Evolutionary conservation across 306 rosid genomes (phyloP).

Genomic region (Albizia julibrissin): DNA sequence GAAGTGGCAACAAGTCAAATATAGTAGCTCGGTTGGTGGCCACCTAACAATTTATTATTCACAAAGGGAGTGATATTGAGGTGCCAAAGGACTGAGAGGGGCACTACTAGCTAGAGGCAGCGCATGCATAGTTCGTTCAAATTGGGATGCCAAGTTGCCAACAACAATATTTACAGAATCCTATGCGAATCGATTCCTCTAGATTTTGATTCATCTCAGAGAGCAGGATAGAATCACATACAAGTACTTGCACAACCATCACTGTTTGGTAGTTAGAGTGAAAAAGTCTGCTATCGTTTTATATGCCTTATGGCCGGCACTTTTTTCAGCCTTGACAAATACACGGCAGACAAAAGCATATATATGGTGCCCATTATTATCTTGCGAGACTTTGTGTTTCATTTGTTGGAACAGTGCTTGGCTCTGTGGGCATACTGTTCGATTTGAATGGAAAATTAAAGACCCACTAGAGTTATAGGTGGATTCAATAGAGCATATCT

Average conservation of each 20-base stretch:
- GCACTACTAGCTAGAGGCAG: not conserved
- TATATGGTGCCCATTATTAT: constrained; percentile 11
- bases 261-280: constrained; percentile 7
- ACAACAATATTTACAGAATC: constrained; percentile 22
- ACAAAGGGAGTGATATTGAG: not conserved
- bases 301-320: constrained; percentile 9
- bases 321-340: not conserved
- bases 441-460: constrained; percentile 4
- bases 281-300: constrained; percentile 36
- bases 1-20: constrained; percentile 25
- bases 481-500: not conserved
- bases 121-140: not conserved
- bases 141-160: constrained; percentile 16
- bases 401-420: constrained; percentile 17
- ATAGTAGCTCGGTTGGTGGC: constrained; percentile 20
- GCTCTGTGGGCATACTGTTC: constrained; percentile 8
- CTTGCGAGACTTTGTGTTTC: constrained; percentile 8
- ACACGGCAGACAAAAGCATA: not conserved
- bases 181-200: constrained; percentile 18
- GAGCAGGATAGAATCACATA: not conserved
- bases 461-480: not conserved
- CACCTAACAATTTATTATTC: constrained; percentile 6
- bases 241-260: not conserved
- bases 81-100: not conserved
- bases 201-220: not conserved